Percentiles rank a stretch among this genome's conserved stretches.
phyloP scores from a whole-genome alignment of 345 rosid species.

The Moricandia arvensis region DNA sequence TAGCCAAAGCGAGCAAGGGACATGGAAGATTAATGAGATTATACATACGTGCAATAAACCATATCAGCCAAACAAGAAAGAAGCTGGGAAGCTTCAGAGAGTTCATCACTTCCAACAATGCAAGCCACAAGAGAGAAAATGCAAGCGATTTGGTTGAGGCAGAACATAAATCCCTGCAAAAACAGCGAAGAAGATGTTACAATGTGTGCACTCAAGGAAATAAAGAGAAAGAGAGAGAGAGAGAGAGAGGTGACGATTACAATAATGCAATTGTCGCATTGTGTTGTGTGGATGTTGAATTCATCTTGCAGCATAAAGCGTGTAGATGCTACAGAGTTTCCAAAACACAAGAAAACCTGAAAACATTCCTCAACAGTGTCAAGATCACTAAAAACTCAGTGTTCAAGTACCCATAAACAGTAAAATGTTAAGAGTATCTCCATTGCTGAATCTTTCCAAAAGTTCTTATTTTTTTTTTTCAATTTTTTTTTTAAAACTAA shows the following conservation, averaged over 20 bases:
- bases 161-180: conserved; percentile 92
- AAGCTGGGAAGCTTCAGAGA: conserved; percentile 79
- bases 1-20: conserved; percentile 13
- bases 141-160: conserved; percentile 95
- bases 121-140: conserved; percentile 91
- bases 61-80: conserved; percentile 70
- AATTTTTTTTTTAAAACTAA: too few species aligned
- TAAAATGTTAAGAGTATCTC: too few species aligned
- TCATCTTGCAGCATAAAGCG: conserved; percentile 97
- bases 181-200: not conserved
- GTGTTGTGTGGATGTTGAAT: conserved; percentile 95
- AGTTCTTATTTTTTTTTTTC: too few species aligned
- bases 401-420: not conserved
- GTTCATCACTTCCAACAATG: conserved; percentile 89
- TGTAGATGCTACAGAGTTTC: conserved; percentile 92
- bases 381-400: not conserved
- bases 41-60: conserved; percentile 94
- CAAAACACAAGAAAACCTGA: conserved; percentile 89
- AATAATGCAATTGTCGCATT: conserved; percentile 94
- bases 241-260: conserved; percentile 40
- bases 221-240: not conserved
- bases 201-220: conserved; percentile 27
- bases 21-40: conserved; percentile 19
- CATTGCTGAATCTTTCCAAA: too few species aligned
- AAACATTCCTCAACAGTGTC: conserved; percentile 6